phyloP scores from a whole-genome alignment of 208 protist species.

The Phytomonas francai region DNA sequence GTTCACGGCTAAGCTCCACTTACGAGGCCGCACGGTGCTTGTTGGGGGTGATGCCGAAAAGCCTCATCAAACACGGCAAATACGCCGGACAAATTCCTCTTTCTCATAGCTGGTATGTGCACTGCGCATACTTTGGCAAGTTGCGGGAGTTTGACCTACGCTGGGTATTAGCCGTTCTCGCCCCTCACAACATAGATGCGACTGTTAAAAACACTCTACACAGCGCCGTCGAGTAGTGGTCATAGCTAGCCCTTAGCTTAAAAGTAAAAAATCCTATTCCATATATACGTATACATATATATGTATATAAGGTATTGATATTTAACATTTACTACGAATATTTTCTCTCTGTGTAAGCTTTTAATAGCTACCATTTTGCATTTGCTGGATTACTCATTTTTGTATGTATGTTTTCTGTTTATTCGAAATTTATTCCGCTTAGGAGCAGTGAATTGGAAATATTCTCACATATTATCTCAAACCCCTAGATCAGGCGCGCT shows the following conservation, averaged over 20 bases:
- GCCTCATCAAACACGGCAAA: slow-evolving; percentile 57
- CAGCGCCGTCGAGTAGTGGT: background rate
- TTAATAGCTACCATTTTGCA: no score
- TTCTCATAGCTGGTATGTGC: slow-evolving; percentile 73
- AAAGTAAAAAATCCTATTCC: background rate
- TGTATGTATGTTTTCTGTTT: no score
- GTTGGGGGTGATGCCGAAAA: slow-evolving; percentile 68
- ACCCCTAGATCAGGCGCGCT: no score
- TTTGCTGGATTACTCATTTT: no score
- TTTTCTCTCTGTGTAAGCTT: slow-evolving; percentile 6
- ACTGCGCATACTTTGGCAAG: slow-evolving; percentile 75
- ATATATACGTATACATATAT: slow-evolving; percentile 3
- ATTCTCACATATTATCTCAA: no score
- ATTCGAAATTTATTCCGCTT: no score
- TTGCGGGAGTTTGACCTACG: slow-evolving; percentile 70
- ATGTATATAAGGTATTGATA: background rate
- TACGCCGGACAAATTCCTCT: slow-evolving; percentile 75
- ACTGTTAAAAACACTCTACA: background rate
- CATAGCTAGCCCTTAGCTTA: background rate
- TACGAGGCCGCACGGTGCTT: slow-evolving; percentile 68
- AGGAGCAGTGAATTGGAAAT: no score
- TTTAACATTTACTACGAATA: background rate
- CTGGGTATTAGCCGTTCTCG: slow-evolving; percentile 70
- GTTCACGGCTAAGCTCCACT: slow-evolving; percentile 35
- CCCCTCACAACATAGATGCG: slow-evolving; percentile 24